Conservation (phyloP, 768 basidiomycete species). For the Tricholoma flavovirens region DNA sequence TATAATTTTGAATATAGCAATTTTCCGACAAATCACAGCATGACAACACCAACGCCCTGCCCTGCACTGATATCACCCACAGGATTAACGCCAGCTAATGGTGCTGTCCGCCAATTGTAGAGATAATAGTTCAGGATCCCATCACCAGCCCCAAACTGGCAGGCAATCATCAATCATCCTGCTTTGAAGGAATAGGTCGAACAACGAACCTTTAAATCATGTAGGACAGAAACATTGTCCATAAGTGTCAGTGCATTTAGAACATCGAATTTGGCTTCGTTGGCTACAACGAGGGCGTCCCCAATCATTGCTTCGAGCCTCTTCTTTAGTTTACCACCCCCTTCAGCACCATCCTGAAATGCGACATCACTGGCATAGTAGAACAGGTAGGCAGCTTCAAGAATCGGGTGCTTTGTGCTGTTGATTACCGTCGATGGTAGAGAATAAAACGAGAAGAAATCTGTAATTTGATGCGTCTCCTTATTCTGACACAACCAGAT, state of each 20-base stretch:
- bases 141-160: constrained; percentile 87
- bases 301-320: constrained; percentile 67
- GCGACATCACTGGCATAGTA: constrained; percentile 88
- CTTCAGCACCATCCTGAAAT: constrained; percentile 55
- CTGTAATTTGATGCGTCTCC: constrained; percentile 76
- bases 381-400: constrained; percentile 93
- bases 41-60: constrained; percentile 85
- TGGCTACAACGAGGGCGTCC: constrained; percentile 79
- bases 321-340: constrained; percentile 56
- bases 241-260: constrained; percentile 93
- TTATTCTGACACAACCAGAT: constrained; percentile 54
- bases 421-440: constrained; percentile 91
- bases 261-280: constrained; percentile 88
- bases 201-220: constrained; percentile 69
- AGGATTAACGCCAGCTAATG: constrained; percentile 64
- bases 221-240: constrained; percentile 83
- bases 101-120: constrained; percentile 90
- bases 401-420: constrained; percentile 57
- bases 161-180: constrained; percentile 1
- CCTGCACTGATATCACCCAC: constrained; percentile 55
- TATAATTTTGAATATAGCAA: neutral
- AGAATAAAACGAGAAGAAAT: constrained; percentile 96
- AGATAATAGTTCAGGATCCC: constrained; percentile 89
- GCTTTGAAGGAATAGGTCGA: neutral
- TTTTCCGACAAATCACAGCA: constrained; percentile 53